Conservation (phyloP, 1,284 basidiomycete species). For the Marasmius fiardii region DNA sequence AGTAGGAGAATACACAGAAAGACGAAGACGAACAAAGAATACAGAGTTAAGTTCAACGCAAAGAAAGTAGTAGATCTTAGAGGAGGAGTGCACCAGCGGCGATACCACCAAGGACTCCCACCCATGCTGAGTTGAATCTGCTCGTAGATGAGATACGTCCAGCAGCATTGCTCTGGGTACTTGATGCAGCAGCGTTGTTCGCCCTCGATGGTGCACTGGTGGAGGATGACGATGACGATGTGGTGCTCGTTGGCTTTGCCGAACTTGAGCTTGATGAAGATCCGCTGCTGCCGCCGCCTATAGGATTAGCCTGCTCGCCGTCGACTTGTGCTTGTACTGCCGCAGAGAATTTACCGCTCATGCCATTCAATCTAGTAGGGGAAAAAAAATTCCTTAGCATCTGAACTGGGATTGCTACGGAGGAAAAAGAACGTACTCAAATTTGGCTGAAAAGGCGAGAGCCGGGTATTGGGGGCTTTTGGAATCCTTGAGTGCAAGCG, state of each 20-base stretch:
- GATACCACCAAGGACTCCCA: neutral
- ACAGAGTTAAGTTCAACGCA: neutral
- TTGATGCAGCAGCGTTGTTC: slow-evolving; percentile 4
- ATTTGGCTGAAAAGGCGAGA: slow-evolving; percentile 81
- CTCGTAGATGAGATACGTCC: neutral
- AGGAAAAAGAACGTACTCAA: slow-evolving; percentile 43
- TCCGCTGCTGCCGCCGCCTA: slow-evolving; percentile 28
- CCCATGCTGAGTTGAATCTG: neutral
- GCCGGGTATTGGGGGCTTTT: slow-evolving; percentile 50
- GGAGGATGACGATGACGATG: slow-evolving; percentile 14
- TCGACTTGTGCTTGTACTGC: slow-evolving; percentile 51
- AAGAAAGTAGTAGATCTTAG: neutral
- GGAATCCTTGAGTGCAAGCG: slow-evolving; percentile 49
- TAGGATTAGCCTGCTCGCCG: slow-evolving; percentile 55
- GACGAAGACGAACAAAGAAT: neutral
- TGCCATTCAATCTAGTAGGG: slow-evolving; percentile 56
- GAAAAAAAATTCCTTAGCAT: slow-evolving; percentile 2
- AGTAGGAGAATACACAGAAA: neutral
- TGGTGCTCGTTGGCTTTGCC: slow-evolving; percentile 15
- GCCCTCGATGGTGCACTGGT: slow-evolving; percentile 17
- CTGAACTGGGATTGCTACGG: neutral
- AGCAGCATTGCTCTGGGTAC: neutral
- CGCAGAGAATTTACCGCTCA: slow-evolving; percentile 63
- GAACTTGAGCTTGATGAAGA: slow-evolving; percentile 16
- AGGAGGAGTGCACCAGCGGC: slow-evolving; percentile 1